These are phyloP conservation scores for Epichloe amarillans DNA, from an alignment of 2,329 filamentous ascomycete species.

Conservation along the genomic window DNA sequence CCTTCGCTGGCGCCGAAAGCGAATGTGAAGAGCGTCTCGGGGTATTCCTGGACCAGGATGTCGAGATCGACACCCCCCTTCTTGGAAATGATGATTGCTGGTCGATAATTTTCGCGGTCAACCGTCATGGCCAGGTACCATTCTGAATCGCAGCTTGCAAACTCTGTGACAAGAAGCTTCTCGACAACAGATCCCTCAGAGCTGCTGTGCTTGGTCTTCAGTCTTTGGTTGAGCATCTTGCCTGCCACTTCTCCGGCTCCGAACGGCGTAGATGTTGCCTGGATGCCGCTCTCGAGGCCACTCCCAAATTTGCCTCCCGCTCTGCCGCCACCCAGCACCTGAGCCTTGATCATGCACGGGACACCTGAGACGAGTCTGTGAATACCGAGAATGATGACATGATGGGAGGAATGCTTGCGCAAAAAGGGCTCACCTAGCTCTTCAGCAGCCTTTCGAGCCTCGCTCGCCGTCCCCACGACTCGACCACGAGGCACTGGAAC, in stretches of 20 bases:
- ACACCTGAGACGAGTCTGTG: slow-evolving; percentile 8
- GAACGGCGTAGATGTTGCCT: slow-evolving; percentile 6
- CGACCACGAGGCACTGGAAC: slow-evolving; percentile 13
- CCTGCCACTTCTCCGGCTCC: slow-evolving; percentile 10
- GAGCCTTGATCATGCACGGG: slow-evolving; percentile 15
- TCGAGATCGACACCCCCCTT: slow-evolving; percentile 9
- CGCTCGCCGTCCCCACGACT: slow-evolving; percentile 10
- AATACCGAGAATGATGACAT: not conserved
- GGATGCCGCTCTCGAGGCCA: slow-evolving; percentile 5
- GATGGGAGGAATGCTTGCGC: not conserved
- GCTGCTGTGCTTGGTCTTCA: not conserved
- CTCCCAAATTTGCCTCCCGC: slow-evolving; percentile 6
- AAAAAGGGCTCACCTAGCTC: slow-evolving; percentile 12
- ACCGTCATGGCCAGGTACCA: slow-evolving; percentile 30
- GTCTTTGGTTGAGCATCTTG: slow-evolving; percentile 8
- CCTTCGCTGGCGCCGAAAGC: slow-evolving; percentile 15
- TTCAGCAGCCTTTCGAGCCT: slow-evolving; percentile 11
- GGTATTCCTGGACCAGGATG: slow-evolving; percentile 5
- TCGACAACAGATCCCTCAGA: slow-evolving; percentile 10
- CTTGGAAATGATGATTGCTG: slow-evolving; percentile 23
- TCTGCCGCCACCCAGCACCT: slow-evolving; percentile 11
- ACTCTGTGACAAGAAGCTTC: slow-evolving; percentile 24
- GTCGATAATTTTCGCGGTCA: slow-evolving; percentile 26
- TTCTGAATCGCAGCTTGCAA: slow-evolving; percentile 15
- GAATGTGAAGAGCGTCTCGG: slow-evolving; percentile 8